These are phyloP conservation scores for Hericium coralloides DNA, from an alignment of 768 basidiomycete genomes.

Conservation along the genomic window DNA sequence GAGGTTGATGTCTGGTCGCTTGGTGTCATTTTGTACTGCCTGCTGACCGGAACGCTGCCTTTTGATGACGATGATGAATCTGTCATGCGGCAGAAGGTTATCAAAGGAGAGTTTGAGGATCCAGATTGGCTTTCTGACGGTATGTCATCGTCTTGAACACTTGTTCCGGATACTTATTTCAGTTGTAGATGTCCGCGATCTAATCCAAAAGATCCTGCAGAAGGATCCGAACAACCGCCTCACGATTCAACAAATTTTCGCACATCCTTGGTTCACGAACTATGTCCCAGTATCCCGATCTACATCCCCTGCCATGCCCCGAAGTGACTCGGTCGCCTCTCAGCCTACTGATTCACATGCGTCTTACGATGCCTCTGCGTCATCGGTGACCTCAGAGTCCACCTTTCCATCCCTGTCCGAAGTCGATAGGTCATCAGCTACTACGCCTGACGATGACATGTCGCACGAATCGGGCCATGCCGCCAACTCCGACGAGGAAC, in stretches of 20 bases:
- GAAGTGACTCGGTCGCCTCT: constrained; percentile 22
- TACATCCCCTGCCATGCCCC: constrained; percentile 11
- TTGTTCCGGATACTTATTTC: constrained; percentile 3
- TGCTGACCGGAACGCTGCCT: constrained; percentile 67
- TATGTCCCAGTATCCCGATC: constrained; percentile 4
- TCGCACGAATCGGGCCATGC: constrained; percentile 2
- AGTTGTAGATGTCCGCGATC: constrained; percentile 67
- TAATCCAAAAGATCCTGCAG: constrained; percentile 70
- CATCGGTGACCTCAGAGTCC: constrained; percentile 43
- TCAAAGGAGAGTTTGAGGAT: constrained; percentile 82
- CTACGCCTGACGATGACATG: constrained; percentile 43
- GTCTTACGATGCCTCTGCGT: constrained; percentile 20
- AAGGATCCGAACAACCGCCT: constrained; percentile 69
- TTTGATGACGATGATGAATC: constrained; percentile 38
- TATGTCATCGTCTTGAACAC: constrained; percentile 24
- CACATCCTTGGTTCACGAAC: constrained; percentile 77
- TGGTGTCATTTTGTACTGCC: constrained; percentile 83
- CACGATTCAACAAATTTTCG: constrained; percentile 77
- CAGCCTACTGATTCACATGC: constrained; percentile 20
- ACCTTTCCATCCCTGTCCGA: constrained; percentile 22
- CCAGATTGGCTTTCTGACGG: constrained; percentile 87
- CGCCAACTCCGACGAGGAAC: constrained; percentile 12
- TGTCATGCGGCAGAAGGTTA: constrained; percentile 63
- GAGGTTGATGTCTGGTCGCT: constrained; percentile 97
- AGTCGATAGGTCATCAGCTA: constrained; percentile 36